Percentiles rank a stretch among this genome's conserved stretches.
Evolutionary conservation across 768 basidiomycete genomes (phyloP).

Genomic region (Amanita inopinata): DNA sequence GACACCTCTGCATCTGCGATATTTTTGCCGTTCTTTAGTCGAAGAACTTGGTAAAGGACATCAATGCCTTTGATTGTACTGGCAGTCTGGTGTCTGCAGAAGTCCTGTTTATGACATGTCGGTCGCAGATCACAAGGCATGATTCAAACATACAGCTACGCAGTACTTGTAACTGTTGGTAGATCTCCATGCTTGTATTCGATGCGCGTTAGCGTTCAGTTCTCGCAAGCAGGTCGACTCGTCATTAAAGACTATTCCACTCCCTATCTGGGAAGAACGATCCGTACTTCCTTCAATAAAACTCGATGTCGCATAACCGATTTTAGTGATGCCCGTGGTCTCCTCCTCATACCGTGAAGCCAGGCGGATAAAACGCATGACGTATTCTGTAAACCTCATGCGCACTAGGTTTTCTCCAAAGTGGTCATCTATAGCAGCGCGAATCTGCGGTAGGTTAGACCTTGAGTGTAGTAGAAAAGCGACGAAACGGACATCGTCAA

Average conservation of each 20-base stretch:
- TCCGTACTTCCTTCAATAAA: constrained; percentile 39
- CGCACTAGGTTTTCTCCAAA: constrained; percentile 87
- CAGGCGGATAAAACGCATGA: constrained; percentile 75
- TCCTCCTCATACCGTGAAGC: constrained; percentile 89
- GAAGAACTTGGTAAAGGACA: constrained; percentile 74
- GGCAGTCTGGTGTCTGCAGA: constrained; percentile 39
- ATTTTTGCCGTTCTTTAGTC: constrained; percentile 64
- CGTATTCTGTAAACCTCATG: constrained; percentile 84
- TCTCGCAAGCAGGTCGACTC: constrained; percentile 60
- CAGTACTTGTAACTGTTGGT: constrained; percentile 74
- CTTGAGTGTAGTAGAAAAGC: background rate
- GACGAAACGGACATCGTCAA: constrained; percentile 73
- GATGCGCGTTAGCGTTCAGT: constrained; percentile 61
- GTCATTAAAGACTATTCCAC: constrained; percentile 73
- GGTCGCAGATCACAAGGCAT: constrained; percentile 11
- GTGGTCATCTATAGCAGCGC: constrained; percentile 80
- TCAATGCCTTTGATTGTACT: constrained; percentile 75
- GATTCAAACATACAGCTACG: constrained; percentile 37
- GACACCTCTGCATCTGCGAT: constrained; percentile 67
- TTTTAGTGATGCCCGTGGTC: constrained; percentile 62
- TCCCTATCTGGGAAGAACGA: constrained; percentile 51
- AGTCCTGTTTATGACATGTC: constrained; percentile 42
- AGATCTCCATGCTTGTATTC: constrained; percentile 90
- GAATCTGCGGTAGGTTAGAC: constrained; percentile 42
- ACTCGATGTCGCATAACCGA: constrained; percentile 57